These are phyloP conservation scores for Mycena galopus DNA, from an alignment of 768 basidiomycete genomes.

Conservation along the genomic window DNA sequence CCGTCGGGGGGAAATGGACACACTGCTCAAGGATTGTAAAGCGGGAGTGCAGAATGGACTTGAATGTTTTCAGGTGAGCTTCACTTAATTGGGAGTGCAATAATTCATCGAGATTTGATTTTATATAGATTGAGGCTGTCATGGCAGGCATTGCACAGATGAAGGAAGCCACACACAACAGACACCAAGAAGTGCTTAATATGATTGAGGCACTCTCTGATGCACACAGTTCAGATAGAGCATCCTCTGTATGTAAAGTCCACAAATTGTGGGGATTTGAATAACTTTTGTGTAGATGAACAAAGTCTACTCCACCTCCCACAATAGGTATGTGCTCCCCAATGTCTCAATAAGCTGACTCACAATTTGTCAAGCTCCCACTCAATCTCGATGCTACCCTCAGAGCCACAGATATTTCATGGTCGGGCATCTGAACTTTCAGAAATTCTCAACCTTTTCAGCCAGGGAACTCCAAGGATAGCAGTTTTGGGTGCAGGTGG, in stretches of 20 bases:
- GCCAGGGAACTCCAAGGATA: too few species aligned
- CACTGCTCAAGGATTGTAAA: background rate
- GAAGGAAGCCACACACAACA: background rate
- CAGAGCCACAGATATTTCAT: too few species aligned
- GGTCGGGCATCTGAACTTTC: too few species aligned
- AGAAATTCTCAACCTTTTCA: too few species aligned
- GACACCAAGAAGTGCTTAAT: background rate
- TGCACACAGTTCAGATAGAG: background rate
- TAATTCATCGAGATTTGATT: too few species aligned
- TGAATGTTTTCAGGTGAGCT: too few species aligned
- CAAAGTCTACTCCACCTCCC: background rate
- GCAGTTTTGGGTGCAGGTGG: too few species aligned
- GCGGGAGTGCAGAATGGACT: too few species aligned
- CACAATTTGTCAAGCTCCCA: background rate
- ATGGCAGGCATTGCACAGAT: too few species aligned
- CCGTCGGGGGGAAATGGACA: background rate
- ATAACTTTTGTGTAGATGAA: background rate
- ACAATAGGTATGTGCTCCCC: background rate
- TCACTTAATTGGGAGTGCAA: too few species aligned
- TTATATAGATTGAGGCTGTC: too few species aligned
- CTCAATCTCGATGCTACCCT: background rate
- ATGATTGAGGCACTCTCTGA: background rate
- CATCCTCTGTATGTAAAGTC: background rate
- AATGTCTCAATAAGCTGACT: background rate
- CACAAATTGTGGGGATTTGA: background rate